A percentile compares a stretch with the other conserved stretches of the same genome.
phyloP scores from a whole-genome alignment of 805 yeast genomes.

The Barnettozyma vustinii region DNA sequence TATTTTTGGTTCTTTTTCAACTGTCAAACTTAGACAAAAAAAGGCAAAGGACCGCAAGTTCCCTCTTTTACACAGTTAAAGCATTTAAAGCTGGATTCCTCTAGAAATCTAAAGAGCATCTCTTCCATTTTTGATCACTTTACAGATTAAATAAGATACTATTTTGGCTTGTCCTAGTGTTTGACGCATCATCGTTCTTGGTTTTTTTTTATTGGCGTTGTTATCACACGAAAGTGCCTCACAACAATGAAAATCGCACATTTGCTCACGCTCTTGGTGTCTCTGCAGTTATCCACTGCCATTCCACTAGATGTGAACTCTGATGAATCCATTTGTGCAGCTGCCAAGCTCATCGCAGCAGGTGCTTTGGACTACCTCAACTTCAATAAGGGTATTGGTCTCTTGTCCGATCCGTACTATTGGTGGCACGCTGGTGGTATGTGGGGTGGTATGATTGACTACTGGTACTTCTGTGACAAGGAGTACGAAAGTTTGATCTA shows the following conservation, averaged over 20 bases:
- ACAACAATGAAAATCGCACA: conserved; percentile 6
- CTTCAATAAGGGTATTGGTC: conserved; percentile 65
- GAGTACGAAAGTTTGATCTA: conserved; percentile 55
- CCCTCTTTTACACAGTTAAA: too few species aligned
- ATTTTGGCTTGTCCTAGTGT: neutral
- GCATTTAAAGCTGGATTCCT: neutral
- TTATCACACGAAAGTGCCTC: neutral
- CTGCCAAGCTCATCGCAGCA: conserved; percentile 47
- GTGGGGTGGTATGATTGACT: conserved; percentile 48
- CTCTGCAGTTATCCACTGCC: conserved; percentile 16
- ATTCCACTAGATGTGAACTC: conserved; percentile 35
- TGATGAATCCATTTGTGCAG: conserved; percentile 47
- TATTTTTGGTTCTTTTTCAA: neutral
- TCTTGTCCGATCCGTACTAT: conserved; percentile 70
- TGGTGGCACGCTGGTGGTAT: conserved; percentile 95
- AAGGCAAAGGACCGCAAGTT: neutral
- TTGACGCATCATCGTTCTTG: neutral
- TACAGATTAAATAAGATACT: too few species aligned
- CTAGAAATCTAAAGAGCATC: neutral
- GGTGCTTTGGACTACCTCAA: conserved; percentile 65
- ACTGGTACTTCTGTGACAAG: conserved; percentile 63
- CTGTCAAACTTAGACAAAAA: neutral
- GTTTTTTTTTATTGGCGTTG: neutral
- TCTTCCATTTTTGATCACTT: neutral
- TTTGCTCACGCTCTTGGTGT: conserved; percentile 5